Conservation (phyloP, 139 green algal genomes). For the Micractinium conductrix region DNA sequence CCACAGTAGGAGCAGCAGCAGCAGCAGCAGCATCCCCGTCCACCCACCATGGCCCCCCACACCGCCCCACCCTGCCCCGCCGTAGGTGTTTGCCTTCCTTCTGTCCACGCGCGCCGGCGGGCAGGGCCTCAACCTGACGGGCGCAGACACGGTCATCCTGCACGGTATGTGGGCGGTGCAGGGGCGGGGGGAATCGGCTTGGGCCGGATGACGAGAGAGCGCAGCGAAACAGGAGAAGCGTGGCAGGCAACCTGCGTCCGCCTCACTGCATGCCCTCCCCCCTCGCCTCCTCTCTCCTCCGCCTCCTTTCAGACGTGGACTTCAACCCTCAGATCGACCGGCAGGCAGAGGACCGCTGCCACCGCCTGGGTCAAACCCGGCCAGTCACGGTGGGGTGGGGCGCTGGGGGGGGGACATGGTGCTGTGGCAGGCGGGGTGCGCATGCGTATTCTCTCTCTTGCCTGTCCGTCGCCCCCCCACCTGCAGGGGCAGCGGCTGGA, state of each 20-base stretch:
- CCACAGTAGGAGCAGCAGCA: too few relatives aligned
- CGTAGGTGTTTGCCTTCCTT: constrained; percentile 95
- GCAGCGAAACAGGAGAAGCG: neutral
- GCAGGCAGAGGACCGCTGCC: constrained; percentile 82
- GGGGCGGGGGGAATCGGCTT: neutral
- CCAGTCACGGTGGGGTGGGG: constrained; percentile 73
- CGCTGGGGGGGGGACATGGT: too few relatives aligned
- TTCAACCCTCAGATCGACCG: constrained; percentile 93
- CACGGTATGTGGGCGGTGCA: constrained; percentile 53
- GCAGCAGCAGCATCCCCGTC: too few relatives aligned
- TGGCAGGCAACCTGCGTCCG: neutral
- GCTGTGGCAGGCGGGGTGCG: too few relatives aligned
- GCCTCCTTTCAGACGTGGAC: constrained; percentile 72
- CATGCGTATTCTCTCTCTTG: too few relatives aligned
- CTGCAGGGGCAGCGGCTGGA: too few relatives aligned
- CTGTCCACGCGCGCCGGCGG: constrained; percentile 94
- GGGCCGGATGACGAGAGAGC: neutral
- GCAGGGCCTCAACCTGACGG: constrained; percentile 95
- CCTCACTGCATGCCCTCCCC: neutral
- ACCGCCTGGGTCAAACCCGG: constrained; percentile 86
- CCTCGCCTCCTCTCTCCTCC: neutral
- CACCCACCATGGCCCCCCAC: too few relatives aligned
- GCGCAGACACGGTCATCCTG: constrained; percentile 95
- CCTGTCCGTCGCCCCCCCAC: too few relatives aligned
- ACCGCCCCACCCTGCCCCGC: too few relatives aligned